phyloP scores from a whole-genome alignment of 768 basidiomycete genomes.

The Rhizopogon salebrosus region DNA sequence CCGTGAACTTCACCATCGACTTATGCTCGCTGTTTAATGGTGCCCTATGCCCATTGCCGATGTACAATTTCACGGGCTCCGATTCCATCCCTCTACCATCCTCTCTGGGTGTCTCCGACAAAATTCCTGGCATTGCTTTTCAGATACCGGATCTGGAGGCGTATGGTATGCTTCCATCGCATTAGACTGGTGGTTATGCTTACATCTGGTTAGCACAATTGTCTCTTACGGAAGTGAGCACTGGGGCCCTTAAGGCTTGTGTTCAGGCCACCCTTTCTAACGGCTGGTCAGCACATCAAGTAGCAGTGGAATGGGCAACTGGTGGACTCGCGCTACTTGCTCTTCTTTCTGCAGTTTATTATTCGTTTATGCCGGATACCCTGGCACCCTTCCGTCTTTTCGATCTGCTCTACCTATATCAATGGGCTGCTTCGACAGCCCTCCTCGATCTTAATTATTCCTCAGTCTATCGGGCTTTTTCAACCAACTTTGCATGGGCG shows the following conservation, averaged over 20 bases:
- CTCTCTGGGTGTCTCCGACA: conserved; percentile 47
- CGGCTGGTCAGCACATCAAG: conserved; percentile 76
- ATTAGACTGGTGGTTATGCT: conserved; percentile 2
- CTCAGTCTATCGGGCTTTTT: conserved; percentile 71
- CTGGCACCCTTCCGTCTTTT: conserved; percentile 73
- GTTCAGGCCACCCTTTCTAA: conserved; percentile 91
- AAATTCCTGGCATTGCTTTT: conserved; percentile 79
- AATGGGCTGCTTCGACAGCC: conserved; percentile 74
- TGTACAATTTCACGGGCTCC: conserved; percentile 84
- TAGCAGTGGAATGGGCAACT: conserved; percentile 73
- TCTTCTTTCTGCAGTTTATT: conserved; percentile 46
- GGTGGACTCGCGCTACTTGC: conserved; percentile 63
- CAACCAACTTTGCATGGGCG: conserved; percentile 87
- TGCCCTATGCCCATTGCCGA: conserved; percentile 75
- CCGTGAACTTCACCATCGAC: conserved; percentile 81
- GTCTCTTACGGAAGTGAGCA: conserved; percentile 60
- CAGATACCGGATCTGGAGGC: conserved; percentile 89
- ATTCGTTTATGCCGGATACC: conserved; percentile 50
- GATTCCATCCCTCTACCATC: conserved; percentile 62
- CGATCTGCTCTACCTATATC: conserved; percentile 79
- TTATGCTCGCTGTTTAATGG: conserved; percentile 77
- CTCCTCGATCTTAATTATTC: conserved; percentile 88
- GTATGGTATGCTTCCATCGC: conserved; percentile 7
- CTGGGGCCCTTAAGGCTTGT: conserved; percentile 78
- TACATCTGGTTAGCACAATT: conserved; percentile 59